Evolutionary conservation across 2,329 filamentous ascomycete genomes (phyloP).

Genomic region (Hypoxylon rubiginosum): DNA sequence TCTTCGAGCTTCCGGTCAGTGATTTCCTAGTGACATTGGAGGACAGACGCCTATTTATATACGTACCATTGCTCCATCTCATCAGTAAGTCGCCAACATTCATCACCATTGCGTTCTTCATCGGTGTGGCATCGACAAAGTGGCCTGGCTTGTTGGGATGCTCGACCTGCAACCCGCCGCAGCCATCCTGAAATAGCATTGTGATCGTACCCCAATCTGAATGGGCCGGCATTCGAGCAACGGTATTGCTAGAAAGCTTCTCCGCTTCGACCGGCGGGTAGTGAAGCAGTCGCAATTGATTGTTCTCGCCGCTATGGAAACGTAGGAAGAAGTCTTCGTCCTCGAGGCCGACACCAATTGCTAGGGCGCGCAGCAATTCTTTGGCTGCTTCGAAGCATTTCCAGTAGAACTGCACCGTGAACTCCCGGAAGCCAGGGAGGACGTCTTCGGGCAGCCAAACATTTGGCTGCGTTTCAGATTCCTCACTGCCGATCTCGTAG

Average conservation of each 20-base stretch:
- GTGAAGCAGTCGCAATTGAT: slow-evolving; percentile 72
- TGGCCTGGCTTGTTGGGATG: slow-evolving; percentile 51
- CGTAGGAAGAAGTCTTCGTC: slow-evolving; percentile 60
- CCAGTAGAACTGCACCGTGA: slow-evolving; percentile 65
- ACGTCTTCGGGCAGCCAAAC: slow-evolving; percentile 62
- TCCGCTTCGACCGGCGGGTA: slow-evolving; percentile 64
- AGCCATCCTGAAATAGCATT: slow-evolving; percentile 61
- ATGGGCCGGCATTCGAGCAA: slow-evolving; percentile 58
- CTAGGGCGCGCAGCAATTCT: slow-evolving; percentile 61
- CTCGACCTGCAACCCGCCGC: slow-evolving; percentile 62
- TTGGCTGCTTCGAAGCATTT: slow-evolving; percentile 58
- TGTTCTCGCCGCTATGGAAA: slow-evolving; percentile 68
- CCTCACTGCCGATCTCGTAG: slow-evolving; percentile 65
- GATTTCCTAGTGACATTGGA: not conserved
- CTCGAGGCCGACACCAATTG: slow-evolving; percentile 61
- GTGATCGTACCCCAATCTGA: slow-evolving; percentile 59
- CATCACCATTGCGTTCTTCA: slow-evolving; percentile 53
- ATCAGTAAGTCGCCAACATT: slow-evolving; percentile 58
- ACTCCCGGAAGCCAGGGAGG: slow-evolving; percentile 61
- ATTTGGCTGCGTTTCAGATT: slow-evolving; percentile 60
- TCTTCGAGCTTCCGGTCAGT: slow-evolving; percentile 51
- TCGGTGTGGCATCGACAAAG: slow-evolving; percentile 56
- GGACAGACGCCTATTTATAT: slow-evolving; percentile 4
- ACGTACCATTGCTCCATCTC: slow-evolving; percentile 58
- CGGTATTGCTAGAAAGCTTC: slow-evolving; percentile 57